phyloP scores from a whole-genome alignment of 2,329 filamentous ascomycete genomes.

The Raffaelea arxii region DNA sequence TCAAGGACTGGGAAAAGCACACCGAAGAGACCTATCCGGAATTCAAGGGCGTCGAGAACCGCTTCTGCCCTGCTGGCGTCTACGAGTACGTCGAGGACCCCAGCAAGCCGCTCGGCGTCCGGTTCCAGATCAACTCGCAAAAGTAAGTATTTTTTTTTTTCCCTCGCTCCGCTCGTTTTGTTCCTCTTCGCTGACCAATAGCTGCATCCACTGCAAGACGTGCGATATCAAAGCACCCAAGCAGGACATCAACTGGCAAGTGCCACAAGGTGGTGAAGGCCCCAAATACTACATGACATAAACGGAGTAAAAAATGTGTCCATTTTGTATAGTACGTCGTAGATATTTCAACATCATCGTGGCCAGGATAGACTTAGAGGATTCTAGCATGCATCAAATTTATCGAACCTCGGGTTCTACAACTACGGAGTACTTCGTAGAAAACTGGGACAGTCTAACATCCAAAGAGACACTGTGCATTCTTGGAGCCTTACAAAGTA shows the following conservation, averaged over 20 bases:
- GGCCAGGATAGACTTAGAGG: no score
- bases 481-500: no score
- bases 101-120: constrained; percentile 74
- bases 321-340: background rate
- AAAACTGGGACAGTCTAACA: no score
- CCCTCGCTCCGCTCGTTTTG: constrained; percentile 16
- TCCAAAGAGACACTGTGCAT: no score
- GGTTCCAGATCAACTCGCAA: constrained; percentile 96
- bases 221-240: constrained; percentile 97
- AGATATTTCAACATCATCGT: no score
- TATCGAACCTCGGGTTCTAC: no score
- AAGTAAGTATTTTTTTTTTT: constrained; percentile 56
- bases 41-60: constrained; percentile 88
- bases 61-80: constrained; percentile 94
- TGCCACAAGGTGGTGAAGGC: constrained; percentile 81
- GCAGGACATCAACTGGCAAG: constrained; percentile 96
- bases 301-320: background rate
- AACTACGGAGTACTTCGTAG: no score
- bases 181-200: constrained; percentile 23
- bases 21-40: constrained; percentile 71
- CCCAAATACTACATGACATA: constrained; percentile 64
- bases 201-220: constrained; percentile 98
- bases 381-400: no score
- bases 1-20: constrained; percentile 91
- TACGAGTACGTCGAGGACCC: constrained; percentile 97